Conservation (phyloP, 345 rosid species). For the Acer saccharum region DNA sequence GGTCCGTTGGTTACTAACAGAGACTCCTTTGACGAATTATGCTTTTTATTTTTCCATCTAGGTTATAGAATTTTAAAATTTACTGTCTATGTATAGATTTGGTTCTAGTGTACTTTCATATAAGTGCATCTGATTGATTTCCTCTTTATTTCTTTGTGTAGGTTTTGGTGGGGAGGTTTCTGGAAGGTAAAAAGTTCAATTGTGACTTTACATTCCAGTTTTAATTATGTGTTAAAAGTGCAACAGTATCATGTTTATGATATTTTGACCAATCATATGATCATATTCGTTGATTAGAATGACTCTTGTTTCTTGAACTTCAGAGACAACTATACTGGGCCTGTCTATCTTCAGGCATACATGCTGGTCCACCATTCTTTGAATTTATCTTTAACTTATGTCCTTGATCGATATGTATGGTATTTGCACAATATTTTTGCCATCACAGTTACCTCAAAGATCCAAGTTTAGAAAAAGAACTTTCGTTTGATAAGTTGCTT, state of each 20-base stretch:
- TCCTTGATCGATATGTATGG: background rate
- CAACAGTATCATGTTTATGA: background rate
- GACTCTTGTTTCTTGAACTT: background rate
- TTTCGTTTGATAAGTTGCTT: background rate
- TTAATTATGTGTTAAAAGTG: constrained; percentile 10
- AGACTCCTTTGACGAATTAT: background rate
- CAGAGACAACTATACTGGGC: background rate
- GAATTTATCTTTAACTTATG: background rate
- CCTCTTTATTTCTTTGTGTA: constrained; percentile 32
- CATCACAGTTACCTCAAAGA: background rate
- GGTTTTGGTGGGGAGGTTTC: constrained; percentile 99
- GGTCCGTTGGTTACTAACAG: background rate
- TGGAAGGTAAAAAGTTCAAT: constrained; percentile 77
- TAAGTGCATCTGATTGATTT: constrained; percentile 24
- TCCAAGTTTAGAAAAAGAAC: background rate
- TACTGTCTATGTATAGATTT: background rate
- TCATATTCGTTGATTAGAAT: background rate
- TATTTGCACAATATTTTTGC: background rate
- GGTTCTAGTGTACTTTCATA: constrained; percentile 1
- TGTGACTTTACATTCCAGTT: constrained; percentile 3
- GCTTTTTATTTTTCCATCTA: background rate
- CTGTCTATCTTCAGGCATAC: background rate
- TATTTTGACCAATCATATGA: background rate
- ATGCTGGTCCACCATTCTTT: background rate
- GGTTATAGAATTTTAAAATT: background rate